Conservation (phyloP, 495 filamentous ascomycete genomes). For the Rostrohypoxylon terebratum region DNA sequence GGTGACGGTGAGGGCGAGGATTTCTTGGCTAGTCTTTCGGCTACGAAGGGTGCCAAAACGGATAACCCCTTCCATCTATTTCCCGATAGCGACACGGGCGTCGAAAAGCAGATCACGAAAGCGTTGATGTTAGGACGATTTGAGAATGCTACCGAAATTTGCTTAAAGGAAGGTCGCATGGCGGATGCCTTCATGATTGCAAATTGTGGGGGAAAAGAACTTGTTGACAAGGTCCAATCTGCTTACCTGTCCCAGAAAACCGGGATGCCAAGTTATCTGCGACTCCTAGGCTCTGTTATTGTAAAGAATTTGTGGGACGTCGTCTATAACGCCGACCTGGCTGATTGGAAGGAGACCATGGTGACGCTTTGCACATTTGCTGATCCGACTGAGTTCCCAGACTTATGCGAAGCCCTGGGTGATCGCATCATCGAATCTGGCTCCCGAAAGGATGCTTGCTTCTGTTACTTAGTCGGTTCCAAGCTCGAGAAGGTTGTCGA, state of each 20-base stretch:
- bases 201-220: slow-evolving; percentile 92
- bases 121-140: slow-evolving; percentile 91
- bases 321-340: slow-evolving; percentile 92
- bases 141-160: slow-evolving; percentile 88
- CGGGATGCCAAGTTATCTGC: slow-evolving; percentile 88
- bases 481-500: slow-evolving; percentile 96
- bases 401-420: slow-evolving; percentile 95
- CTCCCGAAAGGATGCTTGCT: slow-evolving; percentile 85
- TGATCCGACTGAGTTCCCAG: slow-evolving; percentile 87
- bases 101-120: slow-evolving; percentile 87
- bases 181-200: slow-evolving; percentile 99
- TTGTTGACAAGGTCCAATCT: slow-evolving; percentile 92
- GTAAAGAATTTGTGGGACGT: slow-evolving; percentile 99
- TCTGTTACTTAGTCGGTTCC: slow-evolving; percentile 94
- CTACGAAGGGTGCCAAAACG: slow-evolving; percentile 65
- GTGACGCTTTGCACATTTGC: slow-evolving; percentile 95
- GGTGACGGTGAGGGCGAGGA: slow-evolving; percentile 80
- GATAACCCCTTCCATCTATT: slow-evolving; percentile 72
- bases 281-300: slow-evolving; percentile 89
- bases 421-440: slow-evolving; percentile 86
- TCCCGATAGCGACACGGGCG: slow-evolving; percentile 79
- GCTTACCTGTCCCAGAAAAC: slow-evolving; percentile 88
- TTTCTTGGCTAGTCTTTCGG: slow-evolving; percentile 80
- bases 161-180: slow-evolving; percentile 86
- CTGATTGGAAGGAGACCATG: slow-evolving; percentile 97